Base-by-base conservation (phyloP, 768 basidiomycete genomes). In the Tephrocybe sp. region DNA sequence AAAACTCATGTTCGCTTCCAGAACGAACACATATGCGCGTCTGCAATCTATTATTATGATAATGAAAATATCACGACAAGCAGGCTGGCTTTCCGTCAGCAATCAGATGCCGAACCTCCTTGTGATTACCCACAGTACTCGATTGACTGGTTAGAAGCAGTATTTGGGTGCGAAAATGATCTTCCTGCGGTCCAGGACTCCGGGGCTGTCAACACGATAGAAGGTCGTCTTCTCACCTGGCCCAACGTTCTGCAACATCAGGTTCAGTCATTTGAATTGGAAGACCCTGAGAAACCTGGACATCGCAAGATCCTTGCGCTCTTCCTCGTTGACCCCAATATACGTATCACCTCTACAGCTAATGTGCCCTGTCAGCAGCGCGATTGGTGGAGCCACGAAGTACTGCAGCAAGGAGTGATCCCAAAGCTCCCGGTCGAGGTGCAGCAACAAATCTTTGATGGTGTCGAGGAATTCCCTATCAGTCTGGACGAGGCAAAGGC, bases 1-100 rank as follows among this genome's bases (percentile, higher is more conserved):
- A 52, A 3, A 4, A 9, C 33, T 15, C 4, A 15, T 7, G 8
- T 19, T 19, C 16, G 8, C 21, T 10, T 12, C 33, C n/a, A 36
- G 37, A 38, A 38, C 21, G 37, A 38, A 18, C 37, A 38, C 37
- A 38, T 38, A 38, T 38, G 37, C n/a, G 37, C 37, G 16, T 38
- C 37, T 12, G 37, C 37, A 19, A 38, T 38, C 4, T 38, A 38
- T 19, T 38, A 38, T 21, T 38, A 38, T 23, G 61, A 62, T 22
- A 59, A 39, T 15, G 56, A 49, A 15, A 72, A 70, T 53, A 65
- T 70, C 47, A 61, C 65, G 15, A 43, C 59, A 11, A 60, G 37
- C 16, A 37, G 53, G 7, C 61, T 69, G 5, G 52, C 50, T 3
- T 72, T 72, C 48, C 63, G 72, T 9, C 61, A 60, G 16, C 50